Base-by-base conservation (phyloP, 1,284 basidiomycete species). In the Bondarzewia mesenterica region DNA sequence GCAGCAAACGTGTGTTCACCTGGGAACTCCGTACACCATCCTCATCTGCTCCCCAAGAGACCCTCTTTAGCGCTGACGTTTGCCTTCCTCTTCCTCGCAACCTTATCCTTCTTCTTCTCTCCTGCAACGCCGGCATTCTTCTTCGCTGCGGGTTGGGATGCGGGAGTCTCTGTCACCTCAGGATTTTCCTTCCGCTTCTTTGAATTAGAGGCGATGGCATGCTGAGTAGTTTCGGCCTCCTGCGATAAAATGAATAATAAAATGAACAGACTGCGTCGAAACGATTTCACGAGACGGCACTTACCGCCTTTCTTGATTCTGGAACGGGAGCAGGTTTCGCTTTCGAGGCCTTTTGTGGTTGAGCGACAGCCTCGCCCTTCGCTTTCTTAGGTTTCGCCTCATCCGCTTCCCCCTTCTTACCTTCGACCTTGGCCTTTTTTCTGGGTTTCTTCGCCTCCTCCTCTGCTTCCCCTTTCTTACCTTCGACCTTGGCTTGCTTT, bases 101-200 rank as follows among this genome's bases (percentile, higher is more conserved):
- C 57, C 58, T 77, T 78, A 47, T 67, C 73, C 65, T 84, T 85
- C 67, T 73, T 80, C 62, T 77, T 76, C 7, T 71, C 69, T 37
- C 66, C 63, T 26, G 60, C 63, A 3, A 58, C 61, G 21, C 59
- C 63, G 47, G 35, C 21, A 25, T 18, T 25, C 29, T 69, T 68
- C 61, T 82, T 82, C 60, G n/a, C n/a, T n/a, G n/a, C n/a, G n/a
- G n/a, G n/a, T n/a, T n/a, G n/a, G n/a, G n/a, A n/a, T 35, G 8
- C 71, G 65, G 76, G 52, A 46, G 76, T 71, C 7, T 67, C 63
- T 25, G 44, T 47, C 35, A 18, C 21, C 4, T n/a, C 14, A 7
- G 44, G 23, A 5, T 4, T 21, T n/a, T 46, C 22, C 12, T 32
- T 39, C 8, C 38, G 38, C 18, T 40, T 20, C 10, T 20, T 40